Evolutionary conservation across 1,139 yeast species (phyloP).

Genomic region (Candida anutae): DNA sequence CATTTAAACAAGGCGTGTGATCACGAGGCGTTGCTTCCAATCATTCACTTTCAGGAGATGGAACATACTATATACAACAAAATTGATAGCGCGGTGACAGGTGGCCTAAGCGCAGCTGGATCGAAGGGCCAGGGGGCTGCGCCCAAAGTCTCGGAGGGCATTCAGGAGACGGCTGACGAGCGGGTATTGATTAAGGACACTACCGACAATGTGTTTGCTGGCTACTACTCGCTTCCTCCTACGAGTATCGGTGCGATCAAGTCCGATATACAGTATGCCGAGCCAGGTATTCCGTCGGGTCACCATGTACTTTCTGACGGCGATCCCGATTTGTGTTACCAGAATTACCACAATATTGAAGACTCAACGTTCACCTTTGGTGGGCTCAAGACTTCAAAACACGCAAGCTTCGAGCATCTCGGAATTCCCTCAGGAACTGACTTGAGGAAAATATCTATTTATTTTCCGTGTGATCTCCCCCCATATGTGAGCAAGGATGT

Average conservation of each 20-base stretch:
- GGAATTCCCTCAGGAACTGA: conserved; percentile 30
- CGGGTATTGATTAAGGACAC: conserved; percentile 9
- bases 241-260: conserved; percentile 19
- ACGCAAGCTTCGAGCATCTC: conserved; percentile 16
- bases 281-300: no score
- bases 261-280: no score
- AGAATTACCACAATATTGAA: conserved; percentile 25
- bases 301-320: no score
- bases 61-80: conserved; percentile 9
- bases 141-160: neutral
- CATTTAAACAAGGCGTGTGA: conserved; percentile 12
- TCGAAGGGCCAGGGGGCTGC: conserved; percentile 1
- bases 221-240: conserved; percentile 24
- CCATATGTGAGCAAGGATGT: conserved; percentile 31
- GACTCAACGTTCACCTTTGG: conserved; percentile 33
- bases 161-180: no score
- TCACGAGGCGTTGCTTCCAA: conserved; percentile 20
- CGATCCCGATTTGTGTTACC: conserved; percentile 25
- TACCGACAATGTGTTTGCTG: conserved; percentile 20
- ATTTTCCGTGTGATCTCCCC: conserved; percentile 34
- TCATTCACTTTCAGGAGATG: conserved; percentile 17
- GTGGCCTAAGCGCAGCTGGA: no score
- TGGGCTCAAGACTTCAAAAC: conserved; percentile 20
- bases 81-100: no score
- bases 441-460: conserved; percentile 25